Conservation (phyloP, 2,329 filamentous ascomycete species). For the Aspergillus quadricinctus region DNA sequence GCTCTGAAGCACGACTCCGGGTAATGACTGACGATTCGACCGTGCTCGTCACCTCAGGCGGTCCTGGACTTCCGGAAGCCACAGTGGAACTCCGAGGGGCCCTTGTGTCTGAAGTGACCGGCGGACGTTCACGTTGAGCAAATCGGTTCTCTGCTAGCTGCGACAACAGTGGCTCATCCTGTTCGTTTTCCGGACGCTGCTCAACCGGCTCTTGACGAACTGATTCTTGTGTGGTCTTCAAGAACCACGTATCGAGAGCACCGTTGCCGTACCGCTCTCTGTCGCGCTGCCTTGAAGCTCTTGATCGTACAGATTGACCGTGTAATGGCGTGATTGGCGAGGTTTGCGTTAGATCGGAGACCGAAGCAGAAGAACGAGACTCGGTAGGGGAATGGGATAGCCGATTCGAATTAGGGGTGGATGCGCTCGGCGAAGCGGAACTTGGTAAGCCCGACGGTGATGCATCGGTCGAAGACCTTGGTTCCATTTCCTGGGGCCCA, state of each 20-base stretch:
- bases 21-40: neutral
- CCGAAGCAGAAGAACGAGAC: slow-evolving; percentile 2
- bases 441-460: neutral
- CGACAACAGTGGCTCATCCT: slow-evolving; percentile 5
- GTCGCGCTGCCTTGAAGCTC: slow-evolving; percentile 14
- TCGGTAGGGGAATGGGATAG: slow-evolving; percentile 6
- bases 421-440: slow-evolving; percentile 16
- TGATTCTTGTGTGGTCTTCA: slow-evolving; percentile 11
- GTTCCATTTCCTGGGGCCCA: neutral
- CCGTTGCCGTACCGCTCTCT: slow-evolving; percentile 21
- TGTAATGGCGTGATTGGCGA: slow-evolving; percentile 4
- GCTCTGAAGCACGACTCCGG: slow-evolving; percentile 8
- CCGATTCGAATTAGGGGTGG: slow-evolving; percentile 7
- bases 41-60: neutral
- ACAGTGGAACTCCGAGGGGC: neutral
- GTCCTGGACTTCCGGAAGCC: neutral
- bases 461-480: neutral
- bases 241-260: slow-evolving; percentile 30
- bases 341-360: neutral
- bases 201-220: neutral
- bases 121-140: neutral
- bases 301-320: neutral
- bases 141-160: slow-evolving; percentile 14
- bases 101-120: neutral
- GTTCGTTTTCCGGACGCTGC: neutral